These are phyloP conservation scores for Aaosphaeria pasadenensis DNA, from an alignment of 2,329 filamentous ascomycete genomes.

Conservation along the genomic window DNA sequence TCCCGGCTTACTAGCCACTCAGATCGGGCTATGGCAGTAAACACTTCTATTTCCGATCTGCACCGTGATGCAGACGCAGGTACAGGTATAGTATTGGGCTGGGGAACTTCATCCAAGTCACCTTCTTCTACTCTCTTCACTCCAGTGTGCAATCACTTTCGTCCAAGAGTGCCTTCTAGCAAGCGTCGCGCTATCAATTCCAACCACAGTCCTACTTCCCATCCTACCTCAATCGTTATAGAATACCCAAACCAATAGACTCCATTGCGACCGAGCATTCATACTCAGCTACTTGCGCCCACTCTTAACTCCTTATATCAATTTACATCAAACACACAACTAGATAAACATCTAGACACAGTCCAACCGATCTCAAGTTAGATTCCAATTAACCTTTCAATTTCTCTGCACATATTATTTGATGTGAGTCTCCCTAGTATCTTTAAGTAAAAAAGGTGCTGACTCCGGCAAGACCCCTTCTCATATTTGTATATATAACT, in stretches of 20 bases:
- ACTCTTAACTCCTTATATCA: no score
- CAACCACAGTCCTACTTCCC: neutral
- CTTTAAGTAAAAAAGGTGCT: no score
- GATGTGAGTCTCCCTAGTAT: no score
- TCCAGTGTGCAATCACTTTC: neutral
- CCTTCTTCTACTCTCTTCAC: neutral
- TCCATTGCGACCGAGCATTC: neutral
- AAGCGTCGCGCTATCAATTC: conserved; percentile 1
- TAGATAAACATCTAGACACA: no score
- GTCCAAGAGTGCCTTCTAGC: neutral
- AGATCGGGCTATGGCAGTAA: neutral
- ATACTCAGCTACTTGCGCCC: no score
- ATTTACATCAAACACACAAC: no score
- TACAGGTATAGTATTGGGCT: conserved; percentile 3
- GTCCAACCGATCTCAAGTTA: no score
- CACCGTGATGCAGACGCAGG: conserved; percentile 1
- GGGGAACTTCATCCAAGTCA: conserved; percentile 1
- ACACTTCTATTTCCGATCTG: conserved; percentile 5
- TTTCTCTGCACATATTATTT: no score
- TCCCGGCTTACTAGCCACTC: neutral
- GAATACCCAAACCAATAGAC: conserved; percentile 3
- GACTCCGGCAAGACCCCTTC: no score
- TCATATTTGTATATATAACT: no score
- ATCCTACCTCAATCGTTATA: conserved; percentile 1
- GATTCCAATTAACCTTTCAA: no score